Percentiles rank a stretch among this genome's conserved stretches.
These are phyloP conservation scores for Colletotrichum sp. DNA, from an alignment of 2,329 filamentous ascomycete species.

Conservation along the genomic window DNA sequence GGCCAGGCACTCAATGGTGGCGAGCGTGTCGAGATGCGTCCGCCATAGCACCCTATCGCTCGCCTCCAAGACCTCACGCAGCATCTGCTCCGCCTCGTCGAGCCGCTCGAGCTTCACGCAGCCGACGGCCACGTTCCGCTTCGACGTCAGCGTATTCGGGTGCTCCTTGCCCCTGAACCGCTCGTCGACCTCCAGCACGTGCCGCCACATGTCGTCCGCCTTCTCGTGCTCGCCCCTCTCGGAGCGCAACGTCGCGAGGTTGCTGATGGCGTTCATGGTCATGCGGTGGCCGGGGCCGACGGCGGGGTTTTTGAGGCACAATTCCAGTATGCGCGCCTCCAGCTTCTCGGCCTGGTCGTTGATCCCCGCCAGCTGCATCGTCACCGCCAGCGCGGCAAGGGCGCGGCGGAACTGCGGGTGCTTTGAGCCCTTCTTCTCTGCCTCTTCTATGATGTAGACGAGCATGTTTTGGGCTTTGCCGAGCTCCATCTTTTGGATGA, in stretches of 20 bases:
- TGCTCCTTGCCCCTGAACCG: neutral
- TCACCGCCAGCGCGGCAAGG: neutral
- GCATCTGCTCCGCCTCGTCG: slow-evolving; percentile 33
- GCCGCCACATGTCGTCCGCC: neutral
- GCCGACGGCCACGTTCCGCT: neutral
- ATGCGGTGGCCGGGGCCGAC: neutral
- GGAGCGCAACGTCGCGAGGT: neutral
- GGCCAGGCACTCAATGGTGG: neutral
- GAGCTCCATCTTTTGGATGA: neutral
- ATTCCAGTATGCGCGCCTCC: neutral
- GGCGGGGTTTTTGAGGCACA: neutral
- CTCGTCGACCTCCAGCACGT: neutral
- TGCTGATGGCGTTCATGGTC: neutral
- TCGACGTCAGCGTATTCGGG: neutral
- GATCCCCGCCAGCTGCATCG: neutral
- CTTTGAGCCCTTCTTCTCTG: neutral
- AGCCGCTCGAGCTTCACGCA: slow-evolving; percentile 34
- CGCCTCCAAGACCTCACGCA: slow-evolving; percentile 28
- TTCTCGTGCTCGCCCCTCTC: neutral
- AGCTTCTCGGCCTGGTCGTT: neutral
- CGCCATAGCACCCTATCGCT: neutral
- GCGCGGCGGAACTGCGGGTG: neutral
- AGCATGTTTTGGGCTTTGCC: neutral
- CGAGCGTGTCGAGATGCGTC: neutral
- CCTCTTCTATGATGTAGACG: neutral